These are phyloP conservation scores for Phytophthora citricola DNA, from an alignment of 352 stramenopile genomes.

Conservation along the genomic window DNA sequence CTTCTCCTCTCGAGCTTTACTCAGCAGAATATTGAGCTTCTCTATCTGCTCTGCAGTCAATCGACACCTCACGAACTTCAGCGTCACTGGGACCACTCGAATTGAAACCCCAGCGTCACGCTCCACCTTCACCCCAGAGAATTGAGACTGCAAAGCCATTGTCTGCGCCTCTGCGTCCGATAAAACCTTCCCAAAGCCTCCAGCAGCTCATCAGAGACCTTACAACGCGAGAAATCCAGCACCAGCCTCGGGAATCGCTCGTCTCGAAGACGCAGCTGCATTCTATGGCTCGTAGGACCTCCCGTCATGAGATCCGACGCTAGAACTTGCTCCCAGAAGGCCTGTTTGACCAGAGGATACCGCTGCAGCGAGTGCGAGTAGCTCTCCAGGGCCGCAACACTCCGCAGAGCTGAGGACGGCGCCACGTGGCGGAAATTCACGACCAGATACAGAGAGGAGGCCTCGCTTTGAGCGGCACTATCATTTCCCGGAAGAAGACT, in stretches of 20 bases:
- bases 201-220: slow-evolving; percentile 28
- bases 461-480: slow-evolving; percentile 26
- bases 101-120: not conserved
- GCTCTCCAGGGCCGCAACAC: slow-evolving; percentile 26
- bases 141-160: slow-evolving; percentile 2
- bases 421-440: slow-evolving; percentile 28
- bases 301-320: slow-evolving; percentile 27
- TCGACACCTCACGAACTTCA: slow-evolving; percentile 34
- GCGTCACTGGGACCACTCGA: slow-evolving; percentile 28
- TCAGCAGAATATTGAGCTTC: slow-evolving; percentile 25
- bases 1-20: not conserved
- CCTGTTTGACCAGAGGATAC: slow-evolving; percentile 42
- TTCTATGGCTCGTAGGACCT: not conserved
- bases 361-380: slow-evolving; percentile 37
- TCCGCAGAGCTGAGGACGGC: slow-evolving; percentile 6
- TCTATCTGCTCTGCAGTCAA: slow-evolving; percentile 27
- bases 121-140: slow-evolving; percentile 13
- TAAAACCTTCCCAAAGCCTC: slow-evolving; percentile 30
- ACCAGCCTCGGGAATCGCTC: slow-evolving; percentile 44
- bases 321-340: slow-evolving; percentile 44
- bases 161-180: not conserved
- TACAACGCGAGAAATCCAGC: slow-evolving; percentile 40
- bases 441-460: slow-evolving; percentile 35
- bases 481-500: slow-evolving; percentile 28
- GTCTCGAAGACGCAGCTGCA: slow-evolving; percentile 31